Base-by-base conservation (phyloP, 2,329 filamentous ascomycete genomes). In the Pyrenophora seminiperda region DNA sequence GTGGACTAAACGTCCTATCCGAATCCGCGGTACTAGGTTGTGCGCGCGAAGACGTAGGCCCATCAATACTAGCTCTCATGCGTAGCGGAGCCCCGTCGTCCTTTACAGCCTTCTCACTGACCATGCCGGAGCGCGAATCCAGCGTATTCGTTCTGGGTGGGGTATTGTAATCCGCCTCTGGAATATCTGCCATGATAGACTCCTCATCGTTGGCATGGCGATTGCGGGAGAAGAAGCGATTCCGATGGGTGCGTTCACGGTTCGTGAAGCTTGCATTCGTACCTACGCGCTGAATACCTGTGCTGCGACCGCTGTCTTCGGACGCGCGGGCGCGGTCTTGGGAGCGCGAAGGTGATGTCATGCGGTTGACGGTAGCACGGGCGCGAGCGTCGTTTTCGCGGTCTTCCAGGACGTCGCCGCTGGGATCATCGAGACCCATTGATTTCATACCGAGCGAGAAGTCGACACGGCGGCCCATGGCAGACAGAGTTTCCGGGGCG, bases 391-490 rank as follows among this genome's bases (percentile, higher is more conserved):
- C 59, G 10, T 49, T 58, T 18, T 74, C 67, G 11, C 76, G 77
- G 61, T 85, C 83, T 48, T 85, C 83, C 63, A 84, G 86, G 1
- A 89, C 81, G 61, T 90, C 87, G 37, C 83, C 84, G 52, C 82
- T 79, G 36, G 84, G 74, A 56, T 87, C 84, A 24, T 77, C 77
- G 1, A 81, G 77, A 3, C 79, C 79, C 32, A 86, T 76, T 36
- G 81, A 79, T 27, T 76, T 79, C 80, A 88, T 87, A 22, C 87
- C 87, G 2, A 89, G 76, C 1, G 85, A 88, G 71, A 89, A 89
- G 66, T 89, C 87, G 22, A 89, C 85, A 20, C 85, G 83, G 46
- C 83, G 84, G 29, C 77, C 76, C 76, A 84, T 83, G 7, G 78
- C 75, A 1, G 81, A 77, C 7, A 84, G 72, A 0, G 83, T 83